These are phyloP conservation scores for Lipomyces oligophaga DNA, from an alignment of 805 yeast species.

Conservation along the genomic window DNA sequence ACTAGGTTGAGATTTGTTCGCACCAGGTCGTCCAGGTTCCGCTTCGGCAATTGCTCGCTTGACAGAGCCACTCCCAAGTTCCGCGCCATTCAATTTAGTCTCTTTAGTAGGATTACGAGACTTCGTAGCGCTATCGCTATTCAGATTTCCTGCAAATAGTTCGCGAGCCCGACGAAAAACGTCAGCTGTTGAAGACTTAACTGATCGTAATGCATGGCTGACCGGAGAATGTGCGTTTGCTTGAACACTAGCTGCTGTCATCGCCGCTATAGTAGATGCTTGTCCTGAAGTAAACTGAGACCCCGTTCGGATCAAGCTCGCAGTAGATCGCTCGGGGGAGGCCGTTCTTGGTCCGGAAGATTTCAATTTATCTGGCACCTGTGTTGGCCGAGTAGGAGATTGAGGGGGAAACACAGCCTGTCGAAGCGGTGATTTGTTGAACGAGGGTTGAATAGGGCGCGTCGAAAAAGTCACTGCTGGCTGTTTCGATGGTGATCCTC, in stretches of 20 bases:
- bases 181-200: conserved; percentile 27
- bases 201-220: conserved; percentile 12
- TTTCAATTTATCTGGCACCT: too few relatives aligned
- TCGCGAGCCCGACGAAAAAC: conserved; percentile 23
- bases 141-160: too few relatives aligned
- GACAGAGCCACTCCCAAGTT: too few relatives aligned
- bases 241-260: conserved; percentile 7
- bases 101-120: too few relatives aligned
- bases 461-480: conserved; percentile 7
- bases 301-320: conserved; percentile 4
- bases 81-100: too few relatives aligned
- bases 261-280: conserved; percentile 9
- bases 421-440: conserved; percentile 10
- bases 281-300: conserved; percentile 8
- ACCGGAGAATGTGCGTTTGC: conserved; percentile 18
- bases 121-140: too few relatives aligned
- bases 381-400: too few relatives aligned
- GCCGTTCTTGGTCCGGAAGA: too few relatives aligned
- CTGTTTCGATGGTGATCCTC: not conserved
- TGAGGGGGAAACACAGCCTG: conserved; percentile 5
- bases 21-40: not conserved
- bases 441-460: conserved; percentile 10
- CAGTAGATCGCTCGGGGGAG: too few relatives aligned
- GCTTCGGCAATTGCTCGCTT: too few relatives aligned
- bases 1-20: not conserved